Evolutionary conservation across 2,329 filamentous ascomycete species (phyloP).

Genomic region (Furcasterigmium sp.): DNA sequence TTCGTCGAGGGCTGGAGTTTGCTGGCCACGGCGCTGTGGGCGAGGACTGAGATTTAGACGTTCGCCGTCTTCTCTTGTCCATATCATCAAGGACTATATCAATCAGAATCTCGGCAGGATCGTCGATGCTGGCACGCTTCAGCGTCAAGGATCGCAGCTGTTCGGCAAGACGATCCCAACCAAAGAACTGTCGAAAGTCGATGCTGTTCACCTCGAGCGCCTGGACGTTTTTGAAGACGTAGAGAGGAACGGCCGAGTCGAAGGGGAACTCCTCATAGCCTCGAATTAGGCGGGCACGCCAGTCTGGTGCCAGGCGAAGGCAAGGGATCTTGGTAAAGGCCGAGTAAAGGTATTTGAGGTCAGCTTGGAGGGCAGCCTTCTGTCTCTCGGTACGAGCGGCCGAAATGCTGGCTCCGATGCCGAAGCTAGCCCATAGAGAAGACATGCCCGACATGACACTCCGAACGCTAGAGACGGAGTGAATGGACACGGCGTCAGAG

Average conservation of each 20-base stretch:
- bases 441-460: slow-evolving; percentile 98
- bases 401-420: slow-evolving; percentile 73
- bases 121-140: slow-evolving; percentile 81
- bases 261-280: slow-evolving; percentile 98
- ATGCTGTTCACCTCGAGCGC: slow-evolving; percentile 91
- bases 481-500: slow-evolving; percentile 84
- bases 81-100: slow-evolving; percentile 95
- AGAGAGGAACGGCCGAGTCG: slow-evolving; percentile 92
- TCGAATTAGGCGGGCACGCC: slow-evolving; percentile 80
- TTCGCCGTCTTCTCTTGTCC: slow-evolving; percentile 83
- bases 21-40: slow-evolving; percentile 67
- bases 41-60: slow-evolving; percentile 78
- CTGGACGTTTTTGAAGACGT: slow-evolving; percentile 95
- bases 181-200: slow-evolving; percentile 94
- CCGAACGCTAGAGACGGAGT: slow-evolving; percentile 92
- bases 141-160: slow-evolving; percentile 85
- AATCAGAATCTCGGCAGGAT: slow-evolving; percentile 83
- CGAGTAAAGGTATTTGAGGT: slow-evolving; percentile 94
- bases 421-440: slow-evolving; percentile 83
- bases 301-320: slow-evolving; percentile 84
- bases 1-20: slow-evolving; percentile 52
- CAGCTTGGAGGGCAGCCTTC: slow-evolving; percentile 76
- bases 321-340: slow-evolving; percentile 98
- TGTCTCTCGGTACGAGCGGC: slow-evolving; percentile 83
- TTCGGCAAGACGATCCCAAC: slow-evolving; percentile 91